Percentiles rank a stretch among this genome's conserved stretches.
These are phyloP conservation scores for Oehlia diaphana DNA, from an alignment of 192 early-diverging fungal species.

Conservation along the genomic window DNA sequence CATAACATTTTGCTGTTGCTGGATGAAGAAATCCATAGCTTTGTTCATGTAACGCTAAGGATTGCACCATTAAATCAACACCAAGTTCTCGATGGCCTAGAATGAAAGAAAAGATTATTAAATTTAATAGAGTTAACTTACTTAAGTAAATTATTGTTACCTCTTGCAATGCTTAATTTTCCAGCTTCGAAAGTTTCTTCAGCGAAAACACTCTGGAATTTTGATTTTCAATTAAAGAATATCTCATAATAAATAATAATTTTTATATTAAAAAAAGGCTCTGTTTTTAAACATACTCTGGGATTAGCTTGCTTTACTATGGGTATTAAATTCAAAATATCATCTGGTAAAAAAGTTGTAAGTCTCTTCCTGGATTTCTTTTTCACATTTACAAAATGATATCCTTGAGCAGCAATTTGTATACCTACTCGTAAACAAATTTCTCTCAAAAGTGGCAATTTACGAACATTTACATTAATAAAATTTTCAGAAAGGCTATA, in stretches of 20 bases:
- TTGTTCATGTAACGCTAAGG: conserved; percentile 88
- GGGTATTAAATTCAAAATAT: conserved; percentile 74
- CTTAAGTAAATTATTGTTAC: background rate
- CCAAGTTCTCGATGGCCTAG: conserved; percentile 70
- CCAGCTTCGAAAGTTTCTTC: conserved; percentile 91
- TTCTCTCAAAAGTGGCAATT: conserved; percentile 75
- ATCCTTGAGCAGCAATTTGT: conserved; percentile 80
- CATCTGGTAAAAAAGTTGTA: conserved; percentile 62
- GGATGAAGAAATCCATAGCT: conserved; percentile 89
- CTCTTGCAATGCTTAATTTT: conserved; percentile 71
- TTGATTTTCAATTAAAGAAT: background rate
- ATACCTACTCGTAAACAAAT: conserved; percentile 83
- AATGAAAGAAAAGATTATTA: background rate
- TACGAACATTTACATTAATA: conserved; percentile 49
- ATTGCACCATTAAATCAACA: conserved; percentile 81
- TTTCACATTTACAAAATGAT: conserved; percentile 60
- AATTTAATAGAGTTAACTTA: background rate
- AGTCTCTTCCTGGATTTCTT: conserved; percentile 50
- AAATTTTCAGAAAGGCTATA: conserved; percentile 63
- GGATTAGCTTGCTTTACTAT: conserved; percentile 70
- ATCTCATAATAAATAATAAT: background rate
- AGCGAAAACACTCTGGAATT: conserved; percentile 67
- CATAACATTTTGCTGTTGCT: conserved; percentile 85
- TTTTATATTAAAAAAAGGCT: background rate
- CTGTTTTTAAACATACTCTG: conserved; percentile 30